Conservation (phyloP, 1,139 yeast species). For the Candida mesenterica region DNA sequence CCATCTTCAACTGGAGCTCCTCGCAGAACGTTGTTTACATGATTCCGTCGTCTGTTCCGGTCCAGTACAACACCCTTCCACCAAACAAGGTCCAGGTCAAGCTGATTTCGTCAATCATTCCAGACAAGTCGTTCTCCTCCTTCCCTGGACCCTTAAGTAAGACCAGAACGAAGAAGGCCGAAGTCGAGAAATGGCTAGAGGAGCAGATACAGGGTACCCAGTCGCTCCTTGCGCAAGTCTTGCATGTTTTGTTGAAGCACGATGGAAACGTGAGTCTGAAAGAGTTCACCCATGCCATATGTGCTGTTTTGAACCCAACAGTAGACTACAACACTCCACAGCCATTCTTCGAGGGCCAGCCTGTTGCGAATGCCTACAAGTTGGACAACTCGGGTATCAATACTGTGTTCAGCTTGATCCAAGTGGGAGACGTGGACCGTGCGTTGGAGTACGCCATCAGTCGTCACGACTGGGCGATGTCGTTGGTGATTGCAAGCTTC, state of each 20-base stretch:
- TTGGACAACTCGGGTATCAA: conserved; percentile 38
- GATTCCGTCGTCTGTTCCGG: conserved; percentile 24
- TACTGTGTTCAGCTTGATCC: conserved; percentile 41
- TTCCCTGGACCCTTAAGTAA: conserved; percentile 70
- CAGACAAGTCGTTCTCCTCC: conserved; percentile 18
- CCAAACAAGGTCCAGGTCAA: conserved; percentile 18
- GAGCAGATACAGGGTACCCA: conserved; percentile 26
- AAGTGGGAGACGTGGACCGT: conserved; percentile 61
- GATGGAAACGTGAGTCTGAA: conserved; percentile 32
- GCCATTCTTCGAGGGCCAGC: conserved; percentile 2
- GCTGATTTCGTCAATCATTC: conserved; percentile 18
- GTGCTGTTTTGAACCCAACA: conserved; percentile 35
- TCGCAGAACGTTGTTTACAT: conserved; percentile 30
- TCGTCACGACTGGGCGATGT: conserved; percentile 74
- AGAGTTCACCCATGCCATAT: conserved; percentile 26
- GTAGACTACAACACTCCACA: conserved; percentile 22
- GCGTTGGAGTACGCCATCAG: conserved; percentile 66
- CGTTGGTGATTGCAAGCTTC: conserved; percentile 67
- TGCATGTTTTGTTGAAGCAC: conserved; percentile 24
- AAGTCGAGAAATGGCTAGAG: conserved; percentile 61
- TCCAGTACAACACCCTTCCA: conserved; percentile 12
- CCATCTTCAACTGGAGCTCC: conserved; percentile 71
- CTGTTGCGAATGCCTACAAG: conserved; percentile 28
- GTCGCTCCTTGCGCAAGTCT: conserved; percentile 29
- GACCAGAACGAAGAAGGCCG: conserved; percentile 57